These are phyloP conservation scores for Gomphus bonarii DNA, from an alignment of 1,284 basidiomycete species.

Conservation along the genomic window DNA sequence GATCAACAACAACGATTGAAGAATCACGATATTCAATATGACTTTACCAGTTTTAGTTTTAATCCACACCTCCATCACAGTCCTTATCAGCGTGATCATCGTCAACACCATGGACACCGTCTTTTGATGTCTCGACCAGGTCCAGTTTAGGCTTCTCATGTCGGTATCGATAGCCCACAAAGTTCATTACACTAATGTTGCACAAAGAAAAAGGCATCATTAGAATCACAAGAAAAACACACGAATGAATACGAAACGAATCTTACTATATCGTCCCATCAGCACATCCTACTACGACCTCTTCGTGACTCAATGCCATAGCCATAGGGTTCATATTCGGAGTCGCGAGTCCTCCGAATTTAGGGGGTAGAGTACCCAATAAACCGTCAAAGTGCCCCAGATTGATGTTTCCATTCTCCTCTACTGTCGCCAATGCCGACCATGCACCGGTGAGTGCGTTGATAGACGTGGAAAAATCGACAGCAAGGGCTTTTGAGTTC, in stretches of 20 bases:
- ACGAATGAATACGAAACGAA: conserved; percentile 1
- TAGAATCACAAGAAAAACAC: conserved; percentile 7
- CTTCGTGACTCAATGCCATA: conserved; percentile 78
- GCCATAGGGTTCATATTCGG: conserved; percentile 85
- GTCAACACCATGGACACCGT: too few species aligned
- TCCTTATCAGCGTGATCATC: too few species aligned
- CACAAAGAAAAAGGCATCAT: background rate
- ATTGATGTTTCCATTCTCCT: background rate
- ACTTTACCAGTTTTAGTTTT: too few species aligned
- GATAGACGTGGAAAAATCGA: conserved; percentile 54
- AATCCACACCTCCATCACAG: too few species aligned
- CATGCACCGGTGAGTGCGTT: conserved; percentile 57
- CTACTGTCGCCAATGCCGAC: conserved; percentile 41
- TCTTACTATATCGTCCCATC: conserved; percentile 83
- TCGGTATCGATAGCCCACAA: conserved; percentile 55
- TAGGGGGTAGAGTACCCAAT: conserved; percentile 45
- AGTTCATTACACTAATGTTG: conserved; percentile 53
- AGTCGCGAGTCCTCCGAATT: conserved; percentile 63
- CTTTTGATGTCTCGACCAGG: background rate
- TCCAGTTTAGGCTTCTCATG: background rate
- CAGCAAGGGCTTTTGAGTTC: conserved; percentile 21
- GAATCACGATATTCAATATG: too few species aligned
- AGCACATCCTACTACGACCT: conserved; percentile 77
- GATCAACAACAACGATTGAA: too few species aligned
- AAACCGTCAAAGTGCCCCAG: conserved; percentile 40